A percentile compares a stretch with the other conserved stretches of the same genome.
Evolutionary conservation across 441 rosid genomes (phyloP).

Genomic region (Arabidopsis hybrid): DNA sequence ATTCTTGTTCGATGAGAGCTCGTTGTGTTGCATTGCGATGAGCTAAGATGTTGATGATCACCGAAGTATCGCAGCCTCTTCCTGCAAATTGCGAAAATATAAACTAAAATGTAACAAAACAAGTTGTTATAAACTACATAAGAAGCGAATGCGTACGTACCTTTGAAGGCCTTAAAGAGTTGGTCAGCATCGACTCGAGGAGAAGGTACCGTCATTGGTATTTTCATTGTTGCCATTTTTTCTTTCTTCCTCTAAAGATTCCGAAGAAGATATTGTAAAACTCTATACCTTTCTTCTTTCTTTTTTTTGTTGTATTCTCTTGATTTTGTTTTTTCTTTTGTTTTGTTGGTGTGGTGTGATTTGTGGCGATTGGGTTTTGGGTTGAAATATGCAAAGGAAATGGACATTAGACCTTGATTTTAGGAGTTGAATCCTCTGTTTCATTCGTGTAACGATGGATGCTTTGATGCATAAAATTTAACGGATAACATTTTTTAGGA

Average conservation of each 20-base stretch:
- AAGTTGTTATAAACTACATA: neutral
- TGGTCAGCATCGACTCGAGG: conserved; percentile 63
- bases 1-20: conserved; percentile 71
- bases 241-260: conserved; percentile 13
- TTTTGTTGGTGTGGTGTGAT: conserved; percentile 12
- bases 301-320: neutral
- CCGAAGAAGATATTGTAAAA: neutral
- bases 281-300: neutral
- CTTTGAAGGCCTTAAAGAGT: conserved; percentile 65
- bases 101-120: neutral
- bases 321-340: conserved; percentile 14
- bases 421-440: conserved; percentile 35
- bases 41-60: conserved; percentile 69
- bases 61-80: conserved; percentile 66
- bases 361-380: conserved; percentile 26
- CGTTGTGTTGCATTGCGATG: conserved; percentile 72
- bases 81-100: conserved; percentile 48
- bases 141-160: conserved; percentile 33
- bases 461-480: neutral
- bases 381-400: conserved; percentile 32
- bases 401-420: conserved; percentile 44
- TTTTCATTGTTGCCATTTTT: conserved; percentile 49
- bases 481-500: neutral
- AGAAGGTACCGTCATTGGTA: conserved; percentile 51
- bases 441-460: conserved; percentile 16